Conservation (phyloP, 1,284 basidiomycete species). For the Marasmius fiardii region DNA sequence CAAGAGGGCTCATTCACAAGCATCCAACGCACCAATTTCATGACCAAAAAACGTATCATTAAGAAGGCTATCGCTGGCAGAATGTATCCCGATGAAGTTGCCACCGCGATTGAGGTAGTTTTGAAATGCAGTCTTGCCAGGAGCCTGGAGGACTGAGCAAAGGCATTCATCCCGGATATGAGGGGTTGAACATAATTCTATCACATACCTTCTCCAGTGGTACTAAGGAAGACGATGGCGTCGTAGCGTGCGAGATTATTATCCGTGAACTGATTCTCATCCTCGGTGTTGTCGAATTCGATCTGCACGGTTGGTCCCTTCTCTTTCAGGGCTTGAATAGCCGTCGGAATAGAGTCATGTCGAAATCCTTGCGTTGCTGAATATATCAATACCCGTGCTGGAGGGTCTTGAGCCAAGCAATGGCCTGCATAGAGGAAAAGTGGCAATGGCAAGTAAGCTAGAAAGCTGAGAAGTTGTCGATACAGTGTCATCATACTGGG, state of each 20-base stretch:
- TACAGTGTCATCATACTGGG: background rate
- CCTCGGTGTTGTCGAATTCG: constrained; percentile 66
- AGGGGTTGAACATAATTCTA: background rate
- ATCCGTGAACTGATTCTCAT: constrained; percentile 55
- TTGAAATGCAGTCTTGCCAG: constrained; percentile 53
- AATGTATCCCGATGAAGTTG: constrained; percentile 46
- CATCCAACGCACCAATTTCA: constrained; percentile 37
- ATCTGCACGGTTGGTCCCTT: constrained; percentile 40
- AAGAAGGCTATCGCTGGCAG: constrained; percentile 47
- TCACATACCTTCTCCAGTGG: constrained; percentile 59
- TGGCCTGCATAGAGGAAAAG: background rate
- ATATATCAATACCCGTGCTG: constrained; percentile 45
- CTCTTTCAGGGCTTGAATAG: constrained; percentile 39
- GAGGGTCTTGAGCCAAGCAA: constrained; percentile 9
- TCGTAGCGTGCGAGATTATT: constrained; percentile 56
- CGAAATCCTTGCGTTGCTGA: constrained; percentile 52
- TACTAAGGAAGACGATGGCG: constrained; percentile 68
- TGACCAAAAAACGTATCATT: constrained; percentile 46
- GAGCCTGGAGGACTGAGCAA: constrained; percentile 48
- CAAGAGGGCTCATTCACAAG: background rate
- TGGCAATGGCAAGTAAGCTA: background rate
- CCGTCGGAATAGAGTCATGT: constrained; percentile 78
- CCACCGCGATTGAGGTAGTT: constrained; percentile 56
- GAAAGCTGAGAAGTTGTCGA: background rate
- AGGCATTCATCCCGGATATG: background rate